Evolutionary conservation across 805 yeast genomes (phyloP).

Genomic region (Candida adriatica): DNA sequence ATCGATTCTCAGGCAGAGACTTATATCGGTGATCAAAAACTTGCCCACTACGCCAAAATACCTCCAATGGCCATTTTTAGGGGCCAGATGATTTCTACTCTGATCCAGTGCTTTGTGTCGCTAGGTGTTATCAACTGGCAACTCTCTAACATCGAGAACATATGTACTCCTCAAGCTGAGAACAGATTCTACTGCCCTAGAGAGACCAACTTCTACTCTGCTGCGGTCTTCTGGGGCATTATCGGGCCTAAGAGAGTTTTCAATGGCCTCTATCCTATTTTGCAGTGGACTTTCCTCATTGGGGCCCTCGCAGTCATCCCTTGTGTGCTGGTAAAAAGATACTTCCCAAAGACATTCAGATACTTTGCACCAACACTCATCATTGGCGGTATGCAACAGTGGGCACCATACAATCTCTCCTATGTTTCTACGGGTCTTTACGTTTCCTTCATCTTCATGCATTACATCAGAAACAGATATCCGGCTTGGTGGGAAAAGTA

Average conservation of each 20-base stretch:
- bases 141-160: conserved; percentile 26
- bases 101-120: conserved; percentile 23
- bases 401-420: conserved; percentile 47
- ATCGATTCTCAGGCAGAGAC: conserved; percentile 59
- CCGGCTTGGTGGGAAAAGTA: conserved; percentile 46
- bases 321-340: conserved; percentile 24
- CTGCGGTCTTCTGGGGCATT: conserved; percentile 43
- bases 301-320: conserved; percentile 35
- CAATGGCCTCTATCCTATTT: conserved; percentile 49
- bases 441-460: conserved; percentile 37
- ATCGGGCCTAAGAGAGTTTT: conserved; percentile 54
- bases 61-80: conserved; percentile 56
- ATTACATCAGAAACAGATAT: conserved; percentile 30
- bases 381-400: conserved; percentile 36
- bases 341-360: conserved; percentile 14
- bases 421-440: conserved; percentile 24
- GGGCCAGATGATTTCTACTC: conserved; percentile 31
- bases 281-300: conserved; percentile 58
- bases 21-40: conserved; percentile 39
- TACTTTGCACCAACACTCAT: conserved; percentile 43
- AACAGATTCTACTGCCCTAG: conserved; percentile 36
- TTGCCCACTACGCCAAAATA: conserved; percentile 46
- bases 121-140: conserved; percentile 31
- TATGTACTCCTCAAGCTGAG: conserved; percentile 29
- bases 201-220: conserved; percentile 34